Conservation (phyloP, 441 rosid species). For the Mallotus repandus region DNA sequence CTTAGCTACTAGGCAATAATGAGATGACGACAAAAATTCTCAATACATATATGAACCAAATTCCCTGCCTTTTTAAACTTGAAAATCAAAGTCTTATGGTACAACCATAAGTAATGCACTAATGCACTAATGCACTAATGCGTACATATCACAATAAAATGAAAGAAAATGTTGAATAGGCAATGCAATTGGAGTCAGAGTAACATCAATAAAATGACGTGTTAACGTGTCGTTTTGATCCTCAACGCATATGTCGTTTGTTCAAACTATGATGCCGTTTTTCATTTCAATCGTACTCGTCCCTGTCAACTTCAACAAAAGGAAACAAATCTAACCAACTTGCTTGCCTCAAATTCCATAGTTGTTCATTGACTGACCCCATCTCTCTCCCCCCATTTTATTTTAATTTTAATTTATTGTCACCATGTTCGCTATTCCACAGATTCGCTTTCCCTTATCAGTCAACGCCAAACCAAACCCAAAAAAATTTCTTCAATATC, state of each 20-base stretch:
- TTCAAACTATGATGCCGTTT: not conserved
- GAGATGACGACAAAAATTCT: too few relatives aligned
- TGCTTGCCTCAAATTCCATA: not conserved
- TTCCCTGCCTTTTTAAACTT: too few relatives aligned
- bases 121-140: too few relatives aligned
- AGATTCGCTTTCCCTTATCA: constrained; percentile 23
- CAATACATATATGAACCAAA: too few relatives aligned
- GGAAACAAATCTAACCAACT: not conserved
- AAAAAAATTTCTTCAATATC: not conserved
- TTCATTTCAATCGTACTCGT: not conserved
- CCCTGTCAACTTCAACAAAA: constrained; percentile 2
- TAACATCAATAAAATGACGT: too few relatives aligned
- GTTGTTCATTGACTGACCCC: constrained; percentile 2
- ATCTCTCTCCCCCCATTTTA: not conserved
- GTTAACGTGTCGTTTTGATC: too few relatives aligned
- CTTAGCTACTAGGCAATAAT: too few relatives aligned
- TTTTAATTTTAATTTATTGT: not conserved
- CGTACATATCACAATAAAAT: too few relatives aligned
- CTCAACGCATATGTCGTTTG: not conserved
- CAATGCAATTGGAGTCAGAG: too few relatives aligned
- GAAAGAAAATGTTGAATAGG: too few relatives aligned
- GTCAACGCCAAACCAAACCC: constrained; percentile 39
- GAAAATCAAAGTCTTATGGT: too few relatives aligned
- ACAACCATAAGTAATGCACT: too few relatives aligned
- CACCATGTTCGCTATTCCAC: constrained; percentile 29